Base-by-base conservation (phyloP, 495 filamentous ascomycete genomes). In the Xylaria flabelliformis region DNA sequence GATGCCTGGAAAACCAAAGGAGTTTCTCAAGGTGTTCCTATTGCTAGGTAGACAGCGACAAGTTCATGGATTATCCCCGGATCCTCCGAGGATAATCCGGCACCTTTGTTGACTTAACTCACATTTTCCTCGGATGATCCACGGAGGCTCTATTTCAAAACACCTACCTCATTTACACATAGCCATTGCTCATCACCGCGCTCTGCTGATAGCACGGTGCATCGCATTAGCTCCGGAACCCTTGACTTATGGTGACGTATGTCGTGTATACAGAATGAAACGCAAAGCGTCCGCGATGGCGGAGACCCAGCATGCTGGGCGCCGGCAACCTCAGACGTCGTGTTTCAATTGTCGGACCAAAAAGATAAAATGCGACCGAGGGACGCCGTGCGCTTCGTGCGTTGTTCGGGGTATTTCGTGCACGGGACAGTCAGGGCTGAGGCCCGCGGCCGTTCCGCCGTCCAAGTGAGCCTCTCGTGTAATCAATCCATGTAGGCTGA, bases 351-450 rank as follows among this genome's bases (percentile, higher is more conserved):
- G 84, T 67, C 82, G 83, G 10, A 76, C 66, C 8, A 80, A 81
- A 56, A 87, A 87, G 73, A 76, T 85, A 36, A 82, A 82, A 64
- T 87, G 84, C 72, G 85, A 86, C 72, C 79, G 81, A 24, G 72
- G 72, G 21, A 63, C 73, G 46, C 85, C 84, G 7, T 87, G 85
- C 69, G 75, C 42, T 2, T 74, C 66, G 19, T 79, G 77, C 42
- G 65, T 62, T 9, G 34, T 72, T 0, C 77, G 77, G 0, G 51
- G 64, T 1, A 32, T 70, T 32, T 39, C 66, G 10, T 77, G 76
- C n/a, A 50, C 73, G 17, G 69, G 72, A 13, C 72, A 67, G 8
- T 29, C 39, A 9, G 44, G 3, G 32, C 7, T 48, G 26, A 17
- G 51, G 4, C 55, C 44, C 21, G 41, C 29, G 21, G 73, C 21